Base-by-base conservation (phyloP, 2,329 filamentous ascomycete species). In the Phialophora verrucosa region DNA sequence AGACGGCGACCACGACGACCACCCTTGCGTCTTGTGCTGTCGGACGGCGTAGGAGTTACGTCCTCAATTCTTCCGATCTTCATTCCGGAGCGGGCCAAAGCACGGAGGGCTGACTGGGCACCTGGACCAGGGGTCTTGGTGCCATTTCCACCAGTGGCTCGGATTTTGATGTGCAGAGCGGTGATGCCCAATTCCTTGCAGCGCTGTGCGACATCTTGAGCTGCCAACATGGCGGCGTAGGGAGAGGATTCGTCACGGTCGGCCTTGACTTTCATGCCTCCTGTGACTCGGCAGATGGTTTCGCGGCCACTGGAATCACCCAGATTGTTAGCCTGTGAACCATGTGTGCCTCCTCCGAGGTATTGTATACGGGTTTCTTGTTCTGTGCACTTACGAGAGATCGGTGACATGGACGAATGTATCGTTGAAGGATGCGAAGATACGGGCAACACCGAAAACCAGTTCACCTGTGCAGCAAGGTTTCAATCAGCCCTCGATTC, bases 1-100 rank as follows among this genome's bases (percentile, higher is more conserved):
- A 99, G 91, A 97, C 95, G 94, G 87, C 95, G 95, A 98, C 95
- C 95, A 91, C 95, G 94, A 85, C 95, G 93, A 97, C 95, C 95
- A 87, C 95, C 95, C 93, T 99, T 99, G 87, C 94, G 93, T 86
- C 95, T 92, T 80, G 95, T 99, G 83, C 92, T 97, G 85, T 99
- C 95, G 83, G 95, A 99, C 78, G 96, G 95, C 70, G 95, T 99
- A 78, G 95, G 95, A 78, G 96, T 99, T 74, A 99, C 95, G 83
- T 99, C 95, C 91, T 99, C 95, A 79, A 99, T 99, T 81, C 95
- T 91, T 82, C 95, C 95, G 78, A 99, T 99, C 88, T 94, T 96
- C 96, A 99, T 99, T 82, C 95, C 95, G 77, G 95, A 93, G 88
- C 95, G 96, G 82, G 95, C 95, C 76, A 99, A 91, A 78, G 95